phyloP scores from a whole-genome alignment of 192 early-diverging fungal genomes.

The Mortierella alpina region DNA sequence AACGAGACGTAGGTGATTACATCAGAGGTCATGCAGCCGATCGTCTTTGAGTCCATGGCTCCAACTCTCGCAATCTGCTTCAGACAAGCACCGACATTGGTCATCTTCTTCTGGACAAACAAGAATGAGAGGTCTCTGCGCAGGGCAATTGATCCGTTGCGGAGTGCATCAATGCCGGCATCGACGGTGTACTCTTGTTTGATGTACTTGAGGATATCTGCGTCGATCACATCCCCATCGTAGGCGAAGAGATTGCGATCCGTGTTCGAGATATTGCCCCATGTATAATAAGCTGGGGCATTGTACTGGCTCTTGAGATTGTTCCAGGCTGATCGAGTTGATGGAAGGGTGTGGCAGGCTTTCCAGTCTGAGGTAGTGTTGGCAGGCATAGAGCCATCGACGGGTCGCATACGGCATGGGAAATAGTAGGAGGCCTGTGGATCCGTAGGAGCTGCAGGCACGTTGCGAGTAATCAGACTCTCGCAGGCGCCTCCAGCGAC shows the following conservation, averaged over 20 bases:
- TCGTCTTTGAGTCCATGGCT: conserved; percentile 74
- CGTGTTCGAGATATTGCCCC: conserved; percentile 62
- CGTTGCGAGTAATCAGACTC: conserved; percentile 55
- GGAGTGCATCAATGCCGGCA: conserved; percentile 37
- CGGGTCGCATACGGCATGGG: conserved; percentile 69
- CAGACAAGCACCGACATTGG: conserved; percentile 73
- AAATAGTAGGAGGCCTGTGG: conserved; percentile 60
- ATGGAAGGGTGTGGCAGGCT: conserved; percentile 69
- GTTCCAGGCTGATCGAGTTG: conserved; percentile 55
- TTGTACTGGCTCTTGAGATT: conserved; percentile 60
- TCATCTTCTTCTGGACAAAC: conserved; percentile 53
- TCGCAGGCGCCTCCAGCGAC: conserved; percentile 65
- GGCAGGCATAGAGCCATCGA: conserved; percentile 52
- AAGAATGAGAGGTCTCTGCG: conserved; percentile 43
- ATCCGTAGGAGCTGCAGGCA: conserved; percentile 27
- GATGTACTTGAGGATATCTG: conserved; percentile 44
- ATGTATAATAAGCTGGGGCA: conserved; percentile 67
- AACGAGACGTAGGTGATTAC: conserved; percentile 82
- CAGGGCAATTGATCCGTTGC: conserved; percentile 54
- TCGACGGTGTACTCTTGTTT: conserved; percentile 32
- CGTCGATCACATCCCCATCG: conserved; percentile 51
- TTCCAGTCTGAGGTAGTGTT: conserved; percentile 57
- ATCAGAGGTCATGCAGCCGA: conserved; percentile 85
- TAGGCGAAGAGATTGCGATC: conserved; percentile 54
- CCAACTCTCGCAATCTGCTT: conserved; percentile 80